Base-by-base conservation (phyloP, 345 rosid species). In the Ceriops decandra region DNA sequence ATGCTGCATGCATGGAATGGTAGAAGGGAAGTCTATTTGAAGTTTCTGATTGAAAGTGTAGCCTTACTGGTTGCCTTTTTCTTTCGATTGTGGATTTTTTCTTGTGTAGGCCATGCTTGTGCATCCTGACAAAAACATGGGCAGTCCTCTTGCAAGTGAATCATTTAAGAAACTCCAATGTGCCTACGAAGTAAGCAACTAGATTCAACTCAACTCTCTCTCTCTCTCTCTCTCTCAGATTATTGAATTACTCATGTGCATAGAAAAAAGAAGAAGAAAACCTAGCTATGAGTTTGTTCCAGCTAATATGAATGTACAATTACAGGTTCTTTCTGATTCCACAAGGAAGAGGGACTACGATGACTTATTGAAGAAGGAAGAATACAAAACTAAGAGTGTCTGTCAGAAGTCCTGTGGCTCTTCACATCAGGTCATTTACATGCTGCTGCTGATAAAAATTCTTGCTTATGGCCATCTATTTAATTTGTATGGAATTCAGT, bases 121-220 rank as follows among this genome's bases (percentile, higher is more conserved):
- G 63, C 99, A 95, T 87, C 99, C 99, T 7, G 99, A 91, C 84
- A 95, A 95, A 79, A 95, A 95, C 72, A 85, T 85, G 96, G 98
- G 99, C 70, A 95, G 87, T 81, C 82, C 93, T 47, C 73, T 84
- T 35, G 98, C 98, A 28, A 92, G 99, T 72, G 99, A 95, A 75
- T 92, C 99, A 24, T 95, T 95, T 78, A 95, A 95, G 88, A 95
- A 92, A 85, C 88, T 95, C 74, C 98, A 92, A 66, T 86, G 93
- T 79, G 99, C 98, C 73, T 92, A 85, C 67, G 99, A 95, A 98
- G 99, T 90, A 72, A 79, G 76, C 52, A 35, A 31, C 68, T 59
- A 0, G 52, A 35, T 60, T 24, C 2, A 3, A 7, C 1, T 24
- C 62, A 22, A 60, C 7, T 42, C 17, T 27, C 28, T 64, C 60